Evolutionary conservation across 202 grass and related monocot species (phyloP).

Genomic region (Setaria italica): DNA sequence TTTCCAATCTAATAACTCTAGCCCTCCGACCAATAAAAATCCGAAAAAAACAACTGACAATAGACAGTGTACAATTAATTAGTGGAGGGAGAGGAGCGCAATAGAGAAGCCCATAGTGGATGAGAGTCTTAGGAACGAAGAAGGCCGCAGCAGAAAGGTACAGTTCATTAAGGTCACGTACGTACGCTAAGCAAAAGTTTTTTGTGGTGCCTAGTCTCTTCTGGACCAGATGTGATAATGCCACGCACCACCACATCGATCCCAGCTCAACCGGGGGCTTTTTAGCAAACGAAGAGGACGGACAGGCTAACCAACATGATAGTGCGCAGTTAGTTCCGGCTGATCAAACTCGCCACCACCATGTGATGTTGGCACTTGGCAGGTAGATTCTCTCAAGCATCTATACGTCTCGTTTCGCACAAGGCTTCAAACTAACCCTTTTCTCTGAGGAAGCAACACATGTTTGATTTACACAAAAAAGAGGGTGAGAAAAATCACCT

Average conservation of each 20-base stretch:
- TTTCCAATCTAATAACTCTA: too few relatives aligned
- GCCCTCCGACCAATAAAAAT: too few relatives aligned
- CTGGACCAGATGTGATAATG: constrained; percentile 9
- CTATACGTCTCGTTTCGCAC: constrained; percentile 42
- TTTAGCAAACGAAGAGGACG: neutral
- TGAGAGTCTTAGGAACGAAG: constrained; percentile 9
- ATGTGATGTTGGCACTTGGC: constrained; percentile 32
- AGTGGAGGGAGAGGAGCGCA: neutral
- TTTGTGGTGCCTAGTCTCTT: constrained; percentile 40
- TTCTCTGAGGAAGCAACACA: neutral
- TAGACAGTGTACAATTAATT: neutral
- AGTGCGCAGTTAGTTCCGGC: constrained; percentile 21
- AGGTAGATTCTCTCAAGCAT: neutral
- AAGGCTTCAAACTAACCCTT: constrained; percentile 21
- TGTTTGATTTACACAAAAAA: neutral
- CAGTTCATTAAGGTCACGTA: neutral
- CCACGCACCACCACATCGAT: neutral
- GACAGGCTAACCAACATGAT: constrained; percentile 42
- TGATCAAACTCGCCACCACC: constrained; percentile 26
- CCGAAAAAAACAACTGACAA: too few relatives aligned
- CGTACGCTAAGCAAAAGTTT: neutral
- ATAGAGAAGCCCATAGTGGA: neutral
- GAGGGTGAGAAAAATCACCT: neutral
- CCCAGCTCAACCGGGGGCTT: neutral
- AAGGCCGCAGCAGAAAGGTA: constrained; percentile 12